Evolutionary conservation across 805 yeast species (phyloP), one percentile per base, ranked within the genome.

Genomic region (Candida michaelii): DNA sequence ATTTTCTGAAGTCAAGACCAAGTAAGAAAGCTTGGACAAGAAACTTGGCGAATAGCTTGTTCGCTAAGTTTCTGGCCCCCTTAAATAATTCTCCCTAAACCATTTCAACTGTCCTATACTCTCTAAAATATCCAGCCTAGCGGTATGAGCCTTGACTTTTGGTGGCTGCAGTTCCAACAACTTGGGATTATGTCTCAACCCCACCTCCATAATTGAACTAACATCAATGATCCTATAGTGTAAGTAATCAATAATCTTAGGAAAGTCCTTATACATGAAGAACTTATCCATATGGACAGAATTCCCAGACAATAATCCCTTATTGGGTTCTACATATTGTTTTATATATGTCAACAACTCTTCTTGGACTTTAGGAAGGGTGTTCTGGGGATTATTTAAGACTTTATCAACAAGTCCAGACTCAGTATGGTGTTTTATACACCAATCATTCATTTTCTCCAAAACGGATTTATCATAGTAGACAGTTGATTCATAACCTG

Each of bases 201-300:
- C 84, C 12, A 89, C 65, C 62, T 93, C 99, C 76, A 81, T 78
- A 35, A 93, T 67, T 1, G 89, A 71, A n/a, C 95, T 83, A 12
- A 93, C 99, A 56, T 93, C 99, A 30, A 93, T 77, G 30, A 90
- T 73, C 42, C 99, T 75, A 59, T 93, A 93, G 58, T 69, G 77
- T 52, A 78, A 63, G 45, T 71, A 72, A 30, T 77, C 77, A n/a
- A 77, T 60, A 6, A 88, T 82, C 36, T 73, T 62, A 0, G 98
- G 98, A 68, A 93, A 82, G 55, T 91, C 96, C 40, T 78, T 73
- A 58, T 80, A 67, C 84, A 93, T 76, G 63, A 91, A 93, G 39
- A 85, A 73, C 45, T 89, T 77, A 60, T 93, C 99, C 82, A 88
- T 83, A 61, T 93, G 97, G 14, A 93, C 82, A 0, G 96, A 77